Evolutionary conservation across 495 filamentous ascomycete species (phyloP), one percentile per base, ranked within the genome.

Genomic region (Penicillium arizonense): DNA sequence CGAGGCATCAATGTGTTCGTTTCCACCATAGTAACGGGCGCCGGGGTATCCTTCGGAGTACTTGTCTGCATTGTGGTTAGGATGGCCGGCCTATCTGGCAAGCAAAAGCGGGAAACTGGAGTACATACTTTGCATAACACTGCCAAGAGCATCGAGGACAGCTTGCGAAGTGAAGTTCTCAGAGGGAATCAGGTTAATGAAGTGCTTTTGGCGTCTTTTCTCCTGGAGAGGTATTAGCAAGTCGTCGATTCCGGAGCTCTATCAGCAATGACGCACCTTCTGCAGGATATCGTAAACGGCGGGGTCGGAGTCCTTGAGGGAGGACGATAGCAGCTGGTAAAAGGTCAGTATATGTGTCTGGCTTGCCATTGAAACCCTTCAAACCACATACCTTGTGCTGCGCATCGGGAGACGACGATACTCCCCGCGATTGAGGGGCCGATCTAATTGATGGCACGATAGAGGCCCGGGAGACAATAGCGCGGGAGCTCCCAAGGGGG

Each of bases 141-240:
- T 97, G 63, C 94, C 94, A 50, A 98, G 77, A 8, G 93, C 91
- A 82, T 97, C 94, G 34, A 97, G 83, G 10, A 98, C 94, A 18
- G 94, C 91, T 69, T 97, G 91, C 13, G 94, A 97, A 9, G 94
- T 97, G 71, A 98, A 97, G 75, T 98, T 98, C 74, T 98, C 94
- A 18, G 94, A 98, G 13, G 94, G 94, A 55, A 98, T 98, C 49
- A 98, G 83, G 75, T 97, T 97, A 72, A 98, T 93, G 69, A 96
- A 97, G 64, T 97, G 88, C 73, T 96, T 93, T 68, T 98, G 94
- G 55, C 94, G 82, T 53, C 79, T 78, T 83, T 96, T 97, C 77
- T 98, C 93, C 91, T 97, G 60, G 57, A 37, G 55, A 47, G 57
- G 50, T 53, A 35, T 63, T 35, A 52, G 60, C 44, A 9, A 12